Conservation (phyloP, 495 filamentous ascomycete species). For the Aspergillus incahuasiensis region DNA sequence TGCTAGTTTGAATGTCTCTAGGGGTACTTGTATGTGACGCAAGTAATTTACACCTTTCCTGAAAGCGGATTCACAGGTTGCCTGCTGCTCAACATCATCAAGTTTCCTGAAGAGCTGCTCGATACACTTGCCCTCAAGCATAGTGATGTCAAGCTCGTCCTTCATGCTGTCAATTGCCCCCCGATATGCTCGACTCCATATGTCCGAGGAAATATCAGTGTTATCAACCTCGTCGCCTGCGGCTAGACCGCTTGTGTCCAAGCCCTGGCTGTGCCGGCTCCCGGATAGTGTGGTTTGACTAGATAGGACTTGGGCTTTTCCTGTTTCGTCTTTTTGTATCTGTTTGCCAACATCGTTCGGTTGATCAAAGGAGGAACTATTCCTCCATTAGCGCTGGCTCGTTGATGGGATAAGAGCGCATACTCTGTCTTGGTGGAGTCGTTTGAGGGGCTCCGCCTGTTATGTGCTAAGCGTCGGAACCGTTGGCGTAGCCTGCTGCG, state of each 20-base stretch:
- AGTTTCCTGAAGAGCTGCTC: conserved; percentile 8
- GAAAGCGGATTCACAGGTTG: conserved; percentile 13
- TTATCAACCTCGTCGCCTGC: background rate
- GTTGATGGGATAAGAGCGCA: background rate
- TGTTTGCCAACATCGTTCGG: background rate
- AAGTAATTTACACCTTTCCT: conserved; percentile 15
- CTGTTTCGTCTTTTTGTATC: background rate
- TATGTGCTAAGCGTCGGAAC: background rate
- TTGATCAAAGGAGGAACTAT: background rate
- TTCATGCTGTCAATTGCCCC: background rate
- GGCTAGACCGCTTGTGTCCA: background rate
- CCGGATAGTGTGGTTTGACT: background rate
- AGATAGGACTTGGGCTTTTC: background rate
- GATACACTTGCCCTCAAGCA: conserved; percentile 9
- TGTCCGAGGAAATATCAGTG: background rate
- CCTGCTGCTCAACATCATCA: conserved; percentile 13
- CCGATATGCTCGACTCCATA: conserved; percentile 2
- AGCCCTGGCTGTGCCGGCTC: background rate
- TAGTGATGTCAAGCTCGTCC: conserved; percentile 12
- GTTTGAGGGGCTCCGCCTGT: background rate
- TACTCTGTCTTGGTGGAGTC: background rate
- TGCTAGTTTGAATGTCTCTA: conserved; percentile 16
- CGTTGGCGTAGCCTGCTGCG: background rate
- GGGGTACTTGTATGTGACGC: conserved; percentile 10
- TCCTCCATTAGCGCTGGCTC: background rate